phyloP scores from a whole-genome alignment of 257 asterid species.

The Gentiana dahurica region DNA sequence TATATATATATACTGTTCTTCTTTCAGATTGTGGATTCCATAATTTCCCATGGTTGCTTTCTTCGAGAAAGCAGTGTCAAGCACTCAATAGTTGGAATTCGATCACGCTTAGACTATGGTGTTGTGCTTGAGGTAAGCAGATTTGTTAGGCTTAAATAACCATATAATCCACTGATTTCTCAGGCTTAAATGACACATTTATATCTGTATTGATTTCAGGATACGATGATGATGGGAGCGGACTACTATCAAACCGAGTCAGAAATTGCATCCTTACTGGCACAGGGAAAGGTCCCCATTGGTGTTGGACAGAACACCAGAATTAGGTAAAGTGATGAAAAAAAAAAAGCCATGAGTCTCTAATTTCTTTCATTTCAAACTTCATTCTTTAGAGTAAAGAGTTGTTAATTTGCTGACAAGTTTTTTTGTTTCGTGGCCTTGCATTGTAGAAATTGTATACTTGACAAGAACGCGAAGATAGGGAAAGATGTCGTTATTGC shows the following conservation, averaged over 20 bases:
- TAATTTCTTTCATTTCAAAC: neutral
- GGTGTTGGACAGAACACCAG: conserved; percentile 85
- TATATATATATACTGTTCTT: neutral
- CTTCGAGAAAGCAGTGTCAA: conserved; percentile 60
- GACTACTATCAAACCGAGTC: conserved; percentile 83
- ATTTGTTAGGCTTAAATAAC: neutral
- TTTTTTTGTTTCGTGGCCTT: conserved; percentile 11
- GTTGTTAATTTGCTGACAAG: conserved; percentile 2
- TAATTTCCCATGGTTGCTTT: conserved; percentile 92
- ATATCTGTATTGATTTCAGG: conserved; percentile 30
- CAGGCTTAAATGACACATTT: neutral
- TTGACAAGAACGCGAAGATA: conserved; percentile 93
- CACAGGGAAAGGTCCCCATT: conserved; percentile 79
- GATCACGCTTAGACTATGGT: conserved; percentile 84
- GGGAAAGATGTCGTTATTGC: conserved; percentile 76
- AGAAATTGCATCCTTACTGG: conserved; percentile 69
- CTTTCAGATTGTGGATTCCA: conserved; percentile 75
- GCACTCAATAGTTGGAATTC: conserved; percentile 78
- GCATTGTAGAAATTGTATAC: conserved; percentile 62
- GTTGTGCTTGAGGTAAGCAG: conserved; percentile 64
- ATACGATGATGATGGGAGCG: conserved; percentile 98
- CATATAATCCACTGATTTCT: too few species aligned
- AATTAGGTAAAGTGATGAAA: conserved; percentile 33
- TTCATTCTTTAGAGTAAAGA: too few species aligned
- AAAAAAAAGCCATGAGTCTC: too few species aligned